phyloP scores from a whole-genome alignment of 345 rosid genomes.

The Rhizophora mangle region DNA sequence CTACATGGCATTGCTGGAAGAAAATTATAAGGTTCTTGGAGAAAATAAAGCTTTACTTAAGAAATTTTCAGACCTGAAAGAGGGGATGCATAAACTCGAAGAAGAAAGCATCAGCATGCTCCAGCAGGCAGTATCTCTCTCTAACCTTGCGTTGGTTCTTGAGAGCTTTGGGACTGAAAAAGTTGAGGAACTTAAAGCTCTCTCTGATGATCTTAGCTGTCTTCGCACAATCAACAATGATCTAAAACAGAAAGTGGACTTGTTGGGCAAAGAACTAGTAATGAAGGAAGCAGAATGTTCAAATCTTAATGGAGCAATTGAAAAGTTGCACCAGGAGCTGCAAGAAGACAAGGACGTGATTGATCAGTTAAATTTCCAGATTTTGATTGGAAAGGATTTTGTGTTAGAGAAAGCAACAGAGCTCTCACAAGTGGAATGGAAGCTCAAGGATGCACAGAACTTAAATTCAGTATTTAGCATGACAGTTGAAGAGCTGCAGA shows the following conservation, averaged over 20 bases:
- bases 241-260: slow-evolving; percentile 48
- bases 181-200: slow-evolving; percentile 44
- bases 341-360: slow-evolving; percentile 49
- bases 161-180: slow-evolving; percentile 54
- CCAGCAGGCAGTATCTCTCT: slow-evolving; percentile 48
- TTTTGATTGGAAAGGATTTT: slow-evolving; percentile 45
- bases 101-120: slow-evolving; percentile 52
- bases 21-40: slow-evolving; percentile 41
- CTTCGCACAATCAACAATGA: slow-evolving; percentile 35
- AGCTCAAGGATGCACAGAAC: slow-evolving; percentile 57
- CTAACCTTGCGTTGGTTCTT: slow-evolving; percentile 48
- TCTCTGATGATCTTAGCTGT: slow-evolving; percentile 39
- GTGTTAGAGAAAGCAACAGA: slow-evolving; percentile 53
- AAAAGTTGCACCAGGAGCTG: slow-evolving; percentile 52
- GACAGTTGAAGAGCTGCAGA: slow-evolving; percentile 60
- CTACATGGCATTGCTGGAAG: slow-evolving; percentile 45
- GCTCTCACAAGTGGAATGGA: slow-evolving; percentile 62
- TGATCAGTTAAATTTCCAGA: slow-evolving; percentile 55
- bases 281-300: slow-evolving; percentile 46
- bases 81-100: slow-evolving; percentile 44
- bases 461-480: slow-evolving; percentile 50
- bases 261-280: slow-evolving; percentile 45
- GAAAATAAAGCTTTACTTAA: slow-evolving; percentile 43
- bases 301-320: slow-evolving; percentile 41
- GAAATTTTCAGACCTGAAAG: slow-evolving; percentile 47